Conservation (phyloP, 2,329 filamentous ascomycete species). For the Phialophora expanda region DNA sequence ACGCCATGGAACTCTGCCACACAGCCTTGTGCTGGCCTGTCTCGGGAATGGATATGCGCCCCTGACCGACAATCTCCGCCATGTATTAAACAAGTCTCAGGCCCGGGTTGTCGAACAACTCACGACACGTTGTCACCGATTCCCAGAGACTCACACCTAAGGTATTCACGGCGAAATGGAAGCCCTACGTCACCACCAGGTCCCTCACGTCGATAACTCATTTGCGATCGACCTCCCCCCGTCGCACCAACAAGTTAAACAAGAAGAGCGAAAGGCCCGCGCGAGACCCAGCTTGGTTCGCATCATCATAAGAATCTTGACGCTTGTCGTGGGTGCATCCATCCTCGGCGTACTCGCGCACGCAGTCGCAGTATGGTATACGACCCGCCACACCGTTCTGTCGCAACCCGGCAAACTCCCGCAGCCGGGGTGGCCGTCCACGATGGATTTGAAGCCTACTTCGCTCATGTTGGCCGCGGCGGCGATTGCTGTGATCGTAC, state of each 20-base stretch:
- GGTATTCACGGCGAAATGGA: not conserved
- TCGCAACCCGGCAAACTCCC: conserved; percentile 1
- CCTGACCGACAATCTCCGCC: not conserved
- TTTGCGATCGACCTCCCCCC: not conserved
- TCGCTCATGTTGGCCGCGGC: not conserved
- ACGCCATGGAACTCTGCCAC: not conserved
- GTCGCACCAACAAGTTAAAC: conserved; percentile 8
- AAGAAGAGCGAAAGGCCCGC: conserved; percentile 4
- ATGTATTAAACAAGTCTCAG: not conserved
- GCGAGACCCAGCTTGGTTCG: conserved; percentile 6
- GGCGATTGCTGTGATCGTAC: not conserved
- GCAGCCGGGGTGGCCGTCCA: conserved; percentile 1
- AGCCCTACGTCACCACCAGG: not conserved
- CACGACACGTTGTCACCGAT: not conserved
- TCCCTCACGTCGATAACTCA: not conserved
- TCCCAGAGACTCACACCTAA: not conserved
- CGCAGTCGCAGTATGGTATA: not conserved
- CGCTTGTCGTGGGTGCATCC: not conserved
- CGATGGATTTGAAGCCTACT: conserved; percentile 9
- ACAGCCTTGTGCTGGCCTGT: not conserved
- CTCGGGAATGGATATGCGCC: not conserved
- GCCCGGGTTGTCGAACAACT: not conserved
- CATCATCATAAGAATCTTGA: not conserved
- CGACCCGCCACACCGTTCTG: not conserved
- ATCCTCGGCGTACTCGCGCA: not conserved